phyloP scores from a whole-genome alignment of 2,329 filamentous ascomycete genomes.

The Lecanoromycetidae sp. region DNA sequence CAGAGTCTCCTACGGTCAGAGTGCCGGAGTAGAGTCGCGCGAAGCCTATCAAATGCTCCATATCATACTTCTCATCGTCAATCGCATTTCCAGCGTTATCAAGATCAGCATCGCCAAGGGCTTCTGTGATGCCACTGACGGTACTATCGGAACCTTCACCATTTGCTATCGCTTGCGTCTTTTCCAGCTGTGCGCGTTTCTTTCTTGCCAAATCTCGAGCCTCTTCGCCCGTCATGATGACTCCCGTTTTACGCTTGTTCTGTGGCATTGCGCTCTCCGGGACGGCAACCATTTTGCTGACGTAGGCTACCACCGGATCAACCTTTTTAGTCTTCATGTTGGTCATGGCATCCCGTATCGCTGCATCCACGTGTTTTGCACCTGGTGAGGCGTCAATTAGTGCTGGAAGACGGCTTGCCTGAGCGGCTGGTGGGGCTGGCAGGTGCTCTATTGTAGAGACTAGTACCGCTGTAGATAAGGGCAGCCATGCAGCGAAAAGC shows the following conservation, averaged over 20 bases:
- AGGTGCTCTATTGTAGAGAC: conserved; percentile 91
- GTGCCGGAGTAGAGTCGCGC: conserved; percentile 87
- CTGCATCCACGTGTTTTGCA: conserved; percentile 53
- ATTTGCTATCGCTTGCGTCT: conserved; percentile 49
- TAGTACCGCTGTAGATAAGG: conserved; percentile 78
- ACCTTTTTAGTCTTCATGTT: conserved; percentile 58
- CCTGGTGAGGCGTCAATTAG: conserved; percentile 73
- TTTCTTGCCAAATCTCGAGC: conserved; percentile 75
- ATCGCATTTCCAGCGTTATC: conserved; percentile 39
- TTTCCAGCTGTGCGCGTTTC: conserved; percentile 80
- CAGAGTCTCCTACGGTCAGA: conserved; percentile 72
- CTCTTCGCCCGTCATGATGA: conserved; percentile 70
- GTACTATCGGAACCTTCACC: conserved; percentile 34
- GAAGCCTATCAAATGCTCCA: conserved; percentile 87
- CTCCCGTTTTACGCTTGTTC: conserved; percentile 61
- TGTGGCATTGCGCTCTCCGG: conserved; percentile 84
- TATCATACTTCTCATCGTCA: conserved; percentile 52
- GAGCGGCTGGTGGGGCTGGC: conserved; percentile 69
- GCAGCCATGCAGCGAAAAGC: conserved; percentile 81
- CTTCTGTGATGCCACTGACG: conserved; percentile 45
- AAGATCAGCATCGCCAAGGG: conserved; percentile 50
- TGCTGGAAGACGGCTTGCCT: conserved; percentile 65
- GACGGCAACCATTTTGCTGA: conserved; percentile 96
- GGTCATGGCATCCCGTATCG: conserved; percentile 68
- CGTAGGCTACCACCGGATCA: conserved; percentile 79